Percentiles rank a stretch among this genome's conserved stretches.
phyloP scores from a whole-genome alignment of 1,284 basidiomycete species.

The Mycosarcoma mackinlayi region DNA sequence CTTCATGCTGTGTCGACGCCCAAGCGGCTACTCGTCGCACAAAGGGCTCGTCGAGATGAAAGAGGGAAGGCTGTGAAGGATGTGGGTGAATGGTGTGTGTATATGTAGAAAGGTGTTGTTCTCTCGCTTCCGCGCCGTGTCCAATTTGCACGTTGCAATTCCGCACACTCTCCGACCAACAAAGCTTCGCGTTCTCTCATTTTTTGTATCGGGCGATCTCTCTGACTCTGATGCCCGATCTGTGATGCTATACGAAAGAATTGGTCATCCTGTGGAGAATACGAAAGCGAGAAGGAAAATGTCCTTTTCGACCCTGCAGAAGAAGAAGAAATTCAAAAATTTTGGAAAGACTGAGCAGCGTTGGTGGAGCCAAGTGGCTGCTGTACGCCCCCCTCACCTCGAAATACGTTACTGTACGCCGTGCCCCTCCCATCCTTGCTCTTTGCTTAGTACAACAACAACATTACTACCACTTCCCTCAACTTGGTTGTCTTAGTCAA shows the following conservation, averaged over 20 bases:
- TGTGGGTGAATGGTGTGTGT: conserved; percentile 2
- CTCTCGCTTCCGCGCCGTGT: conserved; percentile 6
- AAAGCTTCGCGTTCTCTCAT: conserved; percentile 16
- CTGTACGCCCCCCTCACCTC: too few relatives aligned
- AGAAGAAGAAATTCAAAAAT: conserved; percentile 7
- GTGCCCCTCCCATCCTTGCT: background rate
- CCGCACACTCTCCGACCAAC: conserved; percentile 9
- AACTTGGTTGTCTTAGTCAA: too few relatives aligned
- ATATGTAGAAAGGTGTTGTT: conserved; percentile 12
- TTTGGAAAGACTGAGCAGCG: conserved; percentile 15
- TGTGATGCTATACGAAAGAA: too few relatives aligned
- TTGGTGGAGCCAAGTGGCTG: too few relatives aligned
- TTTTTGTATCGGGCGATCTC: conserved; percentile 6
- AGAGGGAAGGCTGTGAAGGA: background rate
- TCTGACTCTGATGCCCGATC: too few relatives aligned
- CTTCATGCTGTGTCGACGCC: conserved; percentile 1
- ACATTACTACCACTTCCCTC: background rate
- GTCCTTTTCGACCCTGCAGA: conserved; percentile 18
- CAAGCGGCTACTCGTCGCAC: background rate
- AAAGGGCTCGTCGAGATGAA: background rate
- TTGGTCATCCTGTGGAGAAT: conserved; percentile 8
- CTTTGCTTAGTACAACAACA: conserved; percentile 1
- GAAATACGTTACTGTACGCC: too few relatives aligned
- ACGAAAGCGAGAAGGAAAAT: background rate
- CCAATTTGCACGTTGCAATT: conserved; percentile 7